Evolutionary conservation across 2,329 filamentous ascomycete genomes (phyloP).

Genomic region (Arthrobotrys conoides): DNA sequence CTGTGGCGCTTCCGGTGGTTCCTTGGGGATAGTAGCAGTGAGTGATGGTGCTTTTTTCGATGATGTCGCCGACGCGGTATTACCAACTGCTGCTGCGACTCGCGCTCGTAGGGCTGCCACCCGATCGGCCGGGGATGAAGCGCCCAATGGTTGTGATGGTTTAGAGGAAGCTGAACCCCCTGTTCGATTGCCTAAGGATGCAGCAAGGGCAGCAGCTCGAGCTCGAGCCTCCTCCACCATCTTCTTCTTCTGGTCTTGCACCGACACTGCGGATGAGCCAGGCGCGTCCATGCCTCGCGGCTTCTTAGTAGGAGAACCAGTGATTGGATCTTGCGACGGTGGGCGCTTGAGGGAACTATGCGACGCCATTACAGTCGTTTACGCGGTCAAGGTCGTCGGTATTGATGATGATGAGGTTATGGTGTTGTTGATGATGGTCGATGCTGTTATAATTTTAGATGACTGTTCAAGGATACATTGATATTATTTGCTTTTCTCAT

Average conservation of each 20-base stretch:
- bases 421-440: background rate
- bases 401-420: conserved; percentile 10
- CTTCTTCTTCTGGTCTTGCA: conserved; percentile 63
- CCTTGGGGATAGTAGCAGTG: conserved; percentile 64
- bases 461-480: background rate
- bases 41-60: conserved; percentile 63
- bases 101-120: conserved; percentile 84
- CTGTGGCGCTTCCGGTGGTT: conserved; percentile 68
- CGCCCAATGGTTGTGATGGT: conserved; percentile 37
- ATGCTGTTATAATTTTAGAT: background rate
- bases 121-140: conserved; percentile 73
- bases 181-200: conserved; percentile 48
- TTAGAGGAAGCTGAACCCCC: conserved; percentile 32
- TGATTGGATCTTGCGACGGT: conserved; percentile 47
- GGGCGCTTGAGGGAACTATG: conserved; percentile 55
- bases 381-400: background rate
- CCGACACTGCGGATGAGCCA: conserved; percentile 24
- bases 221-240: conserved; percentile 65
- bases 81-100: conserved; percentile 80
- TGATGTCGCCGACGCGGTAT: conserved; percentile 67
- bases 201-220: conserved; percentile 63
- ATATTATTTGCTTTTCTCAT: conserved; percentile 21
- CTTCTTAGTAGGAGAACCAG: conserved; percentile 55
- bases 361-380: conserved; percentile 35
- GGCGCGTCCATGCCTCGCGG: conserved; percentile 47